Conservation (phyloP, 257 asterid genomes). For the Nicotiana attenuata region DNA sequence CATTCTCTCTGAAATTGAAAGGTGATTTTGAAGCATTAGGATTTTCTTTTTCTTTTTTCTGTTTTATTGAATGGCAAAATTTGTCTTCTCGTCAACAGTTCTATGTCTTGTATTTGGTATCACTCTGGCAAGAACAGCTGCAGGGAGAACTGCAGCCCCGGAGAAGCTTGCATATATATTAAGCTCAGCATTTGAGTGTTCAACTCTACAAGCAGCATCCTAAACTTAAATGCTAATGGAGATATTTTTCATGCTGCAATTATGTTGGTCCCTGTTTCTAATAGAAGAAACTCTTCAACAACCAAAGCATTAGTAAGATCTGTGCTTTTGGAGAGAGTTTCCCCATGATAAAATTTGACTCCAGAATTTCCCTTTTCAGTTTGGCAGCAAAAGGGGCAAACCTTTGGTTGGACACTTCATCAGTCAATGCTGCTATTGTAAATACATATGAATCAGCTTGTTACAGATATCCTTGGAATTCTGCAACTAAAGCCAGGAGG, state of each 20-base stretch:
- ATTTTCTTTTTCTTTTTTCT: neutral
- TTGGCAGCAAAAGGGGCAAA: conserved; percentile 72
- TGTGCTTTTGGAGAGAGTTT: neutral
- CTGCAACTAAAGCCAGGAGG: conserved; percentile 23
- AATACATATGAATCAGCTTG: conserved; percentile 61
- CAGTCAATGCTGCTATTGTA: conserved; percentile 82
- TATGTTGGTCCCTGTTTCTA: neutral
- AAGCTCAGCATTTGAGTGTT: neutral
- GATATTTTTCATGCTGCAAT: neutral
- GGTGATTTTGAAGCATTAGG: conserved; percentile 33
- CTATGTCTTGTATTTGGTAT: neutral
- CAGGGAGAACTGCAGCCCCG: neutral
- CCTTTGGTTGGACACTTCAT: conserved; percentile 87
- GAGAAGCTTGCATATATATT: neutral
- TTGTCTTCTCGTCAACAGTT: neutral
- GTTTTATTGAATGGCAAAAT: neutral
- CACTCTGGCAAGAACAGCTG: neutral
- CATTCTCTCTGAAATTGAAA: conserved; percentile 79
- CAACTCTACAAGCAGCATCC: neutral
- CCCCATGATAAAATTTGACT: conserved; percentile 8
- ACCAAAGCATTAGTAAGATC: neutral
- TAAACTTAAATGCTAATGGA: neutral
- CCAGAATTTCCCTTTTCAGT: conserved; percentile 32
- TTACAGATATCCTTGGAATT: conserved; percentile 34
- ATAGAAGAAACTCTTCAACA: neutral